Conservation (phyloP, 1,139 yeast genomes). For the Suhomyces bolitotheri region DNA sequence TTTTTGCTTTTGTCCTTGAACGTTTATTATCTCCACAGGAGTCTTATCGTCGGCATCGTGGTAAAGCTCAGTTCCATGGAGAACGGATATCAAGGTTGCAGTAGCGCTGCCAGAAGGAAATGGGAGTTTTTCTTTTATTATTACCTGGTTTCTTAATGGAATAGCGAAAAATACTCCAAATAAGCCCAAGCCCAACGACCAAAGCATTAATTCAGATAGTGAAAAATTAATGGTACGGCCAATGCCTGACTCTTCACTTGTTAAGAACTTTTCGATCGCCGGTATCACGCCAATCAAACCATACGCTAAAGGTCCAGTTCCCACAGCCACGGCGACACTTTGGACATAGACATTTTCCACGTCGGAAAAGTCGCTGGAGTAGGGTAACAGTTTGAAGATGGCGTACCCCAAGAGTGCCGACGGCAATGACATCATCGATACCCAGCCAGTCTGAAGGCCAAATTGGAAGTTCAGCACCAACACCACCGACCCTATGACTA, state of each 20-base stretch:
- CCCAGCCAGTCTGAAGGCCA: constrained; percentile 98
- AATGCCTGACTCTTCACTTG: constrained; percentile 74
- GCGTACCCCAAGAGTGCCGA: constrained; percentile 89
- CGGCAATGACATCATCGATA: constrained; percentile 98
- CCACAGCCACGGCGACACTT: constrained; percentile 93
- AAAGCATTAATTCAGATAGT: constrained; percentile 58
- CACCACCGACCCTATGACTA: constrained; percentile 77
- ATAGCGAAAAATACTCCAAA: constrained; percentile 96
- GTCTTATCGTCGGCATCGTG: constrained; percentile 21
- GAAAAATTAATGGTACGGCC: constrained; percentile 41
- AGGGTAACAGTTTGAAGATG: constrained; percentile 60
- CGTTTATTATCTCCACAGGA: background rate
- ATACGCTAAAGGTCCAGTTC: constrained; percentile 94
- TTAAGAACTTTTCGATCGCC: constrained; percentile 86
- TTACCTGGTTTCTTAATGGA: constrained; percentile 81
- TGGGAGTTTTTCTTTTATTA: constrained; percentile 78
- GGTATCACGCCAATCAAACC: constrained; percentile 97
- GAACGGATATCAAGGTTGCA: constrained; percentile 84
- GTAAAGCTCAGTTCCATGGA: constrained; percentile 66
- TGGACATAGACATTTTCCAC: constrained; percentile 92
- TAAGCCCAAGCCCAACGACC: constrained; percentile 86
- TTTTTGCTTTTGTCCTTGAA: background rate
- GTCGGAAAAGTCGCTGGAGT: constrained; percentile 62
- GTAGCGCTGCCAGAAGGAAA: constrained; percentile 98
- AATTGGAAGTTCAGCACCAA: constrained; percentile 89